A percentile compares a stretch with the other conserved stretches of the same genome.
Evolutionary conservation across 2,329 filamentous ascomycete species (phyloP).

Genomic region (Aureobasidium sp.): DNA sequence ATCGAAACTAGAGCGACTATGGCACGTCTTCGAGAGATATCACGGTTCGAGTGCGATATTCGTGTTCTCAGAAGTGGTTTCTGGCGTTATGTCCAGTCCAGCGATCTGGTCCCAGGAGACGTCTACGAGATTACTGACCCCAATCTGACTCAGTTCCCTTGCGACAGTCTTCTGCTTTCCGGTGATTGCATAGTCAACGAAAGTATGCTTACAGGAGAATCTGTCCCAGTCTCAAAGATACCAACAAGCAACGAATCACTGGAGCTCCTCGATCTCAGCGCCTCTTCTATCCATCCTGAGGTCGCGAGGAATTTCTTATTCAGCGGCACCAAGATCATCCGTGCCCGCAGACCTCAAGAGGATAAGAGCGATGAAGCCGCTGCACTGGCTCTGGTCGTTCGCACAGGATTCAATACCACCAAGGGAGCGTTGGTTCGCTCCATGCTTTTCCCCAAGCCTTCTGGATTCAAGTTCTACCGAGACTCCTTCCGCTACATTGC

Average conservation of each 20-base stretch:
- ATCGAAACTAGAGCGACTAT: slow-evolving; percentile 90
- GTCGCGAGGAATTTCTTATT: slow-evolving; percentile 87
- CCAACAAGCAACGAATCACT: slow-evolving; percentile 77
- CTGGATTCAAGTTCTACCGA: slow-evolving; percentile 96
- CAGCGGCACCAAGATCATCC: slow-evolving; percentile 89
- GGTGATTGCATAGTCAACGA: slow-evolving; percentile 99
- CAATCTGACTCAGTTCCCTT: slow-evolving; percentile 77
- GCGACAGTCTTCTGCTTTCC: slow-evolving; percentile 81
- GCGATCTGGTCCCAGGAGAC: slow-evolving; percentile 87
- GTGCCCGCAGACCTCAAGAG: slow-evolving; percentile 80
- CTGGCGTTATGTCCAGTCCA: slow-evolving; percentile 82
- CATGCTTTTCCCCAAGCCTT: slow-evolving; percentile 97
- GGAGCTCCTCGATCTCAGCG: slow-evolving; percentile 66
- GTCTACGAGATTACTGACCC: slow-evolving; percentile 97
- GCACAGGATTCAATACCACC: slow-evolving; percentile 95
- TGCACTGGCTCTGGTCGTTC: slow-evolving; percentile 81
- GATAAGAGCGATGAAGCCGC: slow-evolving; percentile 80
- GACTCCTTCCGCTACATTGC: slow-evolving; percentile 97
- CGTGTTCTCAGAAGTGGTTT: slow-evolving; percentile 90
- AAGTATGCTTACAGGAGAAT: slow-evolving; percentile 97
- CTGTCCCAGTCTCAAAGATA: slow-evolving; percentile 88
- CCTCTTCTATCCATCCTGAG: slow-evolving; percentile 74
- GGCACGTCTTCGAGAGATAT: slow-evolving; percentile 82
- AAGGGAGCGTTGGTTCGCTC: slow-evolving; percentile 93
- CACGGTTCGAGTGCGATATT: slow-evolving; percentile 89